phyloP scores from a whole-genome alignment of 371 early-diverging fungal genomes.

The Nematocida homosporus region DNA sequence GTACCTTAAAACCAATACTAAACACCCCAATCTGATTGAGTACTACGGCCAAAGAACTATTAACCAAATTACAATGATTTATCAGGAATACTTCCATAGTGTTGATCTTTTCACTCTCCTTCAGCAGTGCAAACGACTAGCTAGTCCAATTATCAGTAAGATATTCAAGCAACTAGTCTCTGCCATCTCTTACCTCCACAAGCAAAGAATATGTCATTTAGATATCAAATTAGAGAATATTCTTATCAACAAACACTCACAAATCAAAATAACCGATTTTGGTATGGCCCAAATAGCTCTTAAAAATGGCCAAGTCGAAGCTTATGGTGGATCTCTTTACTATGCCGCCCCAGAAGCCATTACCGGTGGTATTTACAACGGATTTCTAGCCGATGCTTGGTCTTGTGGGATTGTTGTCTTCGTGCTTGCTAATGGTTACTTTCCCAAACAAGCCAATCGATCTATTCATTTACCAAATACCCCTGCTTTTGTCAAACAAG shows the following conservation, averaged over 20 bases:
- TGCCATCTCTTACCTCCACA: constrained; percentile 84
- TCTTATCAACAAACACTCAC: constrained; percentile 72
- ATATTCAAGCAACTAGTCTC: constrained; percentile 77
- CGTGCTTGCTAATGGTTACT: constrained; percentile 70
- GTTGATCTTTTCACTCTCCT: constrained; percentile 33
- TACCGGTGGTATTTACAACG: constrained; percentile 69
- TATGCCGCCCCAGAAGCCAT: constrained; percentile 74
- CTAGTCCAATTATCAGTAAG: background rate
- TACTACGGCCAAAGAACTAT: constrained; percentile 1
- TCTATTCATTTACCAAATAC: background rate
- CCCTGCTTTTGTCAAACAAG: background rate
- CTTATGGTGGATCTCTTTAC: constrained; percentile 69
- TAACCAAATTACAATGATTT: background rate
- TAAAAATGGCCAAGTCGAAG: constrained; percentile 41
- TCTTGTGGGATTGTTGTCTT: constrained; percentile 71
- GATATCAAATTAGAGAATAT: constrained; percentile 93
- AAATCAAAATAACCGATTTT: constrained; percentile 68
- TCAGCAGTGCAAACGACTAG: background rate
- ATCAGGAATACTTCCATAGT: constrained; percentile 42
- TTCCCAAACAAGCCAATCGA: constrained; percentile 62
- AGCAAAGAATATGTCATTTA: constrained; percentile 85
- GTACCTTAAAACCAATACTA: background rate
- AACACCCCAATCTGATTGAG: constrained; percentile 28
- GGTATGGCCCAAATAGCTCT: constrained; percentile 63
- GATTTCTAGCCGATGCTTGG: constrained; percentile 71